Evolutionary conservation across 495 filamentous ascomycete genomes (phyloP).

Genomic region (Trichodelitschia bisporula): DNA sequence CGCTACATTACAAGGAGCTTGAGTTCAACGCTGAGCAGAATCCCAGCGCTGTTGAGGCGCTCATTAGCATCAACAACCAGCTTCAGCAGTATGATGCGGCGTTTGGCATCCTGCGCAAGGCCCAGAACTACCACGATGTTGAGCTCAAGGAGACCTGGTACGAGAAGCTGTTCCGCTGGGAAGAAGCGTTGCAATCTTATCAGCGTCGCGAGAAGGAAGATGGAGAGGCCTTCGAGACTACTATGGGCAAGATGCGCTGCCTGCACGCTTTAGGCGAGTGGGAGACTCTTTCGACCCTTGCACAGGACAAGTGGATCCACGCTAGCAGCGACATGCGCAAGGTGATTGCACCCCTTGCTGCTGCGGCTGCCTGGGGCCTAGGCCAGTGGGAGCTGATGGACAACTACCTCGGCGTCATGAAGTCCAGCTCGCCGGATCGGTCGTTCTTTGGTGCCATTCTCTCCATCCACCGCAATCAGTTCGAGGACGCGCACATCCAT

Average conservation of each 20-base stretch:
- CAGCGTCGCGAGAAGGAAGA: constrained; percentile 52
- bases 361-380: constrained; percentile 91
- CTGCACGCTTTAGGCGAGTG: constrained; percentile 91
- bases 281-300: constrained; percentile 69
- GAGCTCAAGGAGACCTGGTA: constrained; percentile 96
- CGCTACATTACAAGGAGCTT: constrained; percentile 93
- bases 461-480: constrained; percentile 81
- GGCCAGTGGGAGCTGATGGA: constrained; percentile 97
- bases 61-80: constrained; percentile 97
- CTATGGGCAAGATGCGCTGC: constrained; percentile 99
- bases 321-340: constrained; percentile 64
- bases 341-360: constrained; percentile 73
- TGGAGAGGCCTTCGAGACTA: constrained; percentile 58
- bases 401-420: constrained; percentile 85
- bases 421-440: constrained; percentile 68
- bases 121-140: constrained; percentile 80
- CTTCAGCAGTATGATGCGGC: constrained; percentile 93
- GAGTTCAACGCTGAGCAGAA: constrained; percentile 96
- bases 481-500: constrained; percentile 58
- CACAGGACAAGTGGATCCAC: constrained; percentile 79
- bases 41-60: constrained; percentile 78
- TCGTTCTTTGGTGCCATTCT: constrained; percentile 96
- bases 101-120: constrained; percentile 86
- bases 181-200: constrained; percentile 86
- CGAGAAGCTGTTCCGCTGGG: constrained; percentile 93